phyloP scores from a whole-genome alignment of 306 rosid genomes.

The Trifolium repens region DNA sequence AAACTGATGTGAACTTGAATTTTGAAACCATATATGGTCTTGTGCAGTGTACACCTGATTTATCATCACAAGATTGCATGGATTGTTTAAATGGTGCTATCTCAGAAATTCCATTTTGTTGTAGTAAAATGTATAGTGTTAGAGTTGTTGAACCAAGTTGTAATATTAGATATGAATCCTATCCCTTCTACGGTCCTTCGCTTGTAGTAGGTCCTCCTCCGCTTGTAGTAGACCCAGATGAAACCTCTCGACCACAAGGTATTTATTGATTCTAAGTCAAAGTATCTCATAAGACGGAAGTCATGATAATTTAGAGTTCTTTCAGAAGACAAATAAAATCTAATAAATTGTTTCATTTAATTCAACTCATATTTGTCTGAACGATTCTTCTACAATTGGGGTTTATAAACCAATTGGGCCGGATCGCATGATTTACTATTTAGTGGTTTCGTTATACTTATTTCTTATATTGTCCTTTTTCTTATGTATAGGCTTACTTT shows the following conservation, averaged over 20 bases:
- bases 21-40: not conserved
- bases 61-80: not conserved
- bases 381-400: too few species aligned
- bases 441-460: too few species aligned
- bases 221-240: not conserved
- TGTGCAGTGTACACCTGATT: slow-evolving; percentile 28
- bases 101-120: fast-evolving
- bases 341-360: too few species aligned
- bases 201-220: not conserved
- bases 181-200: not conserved
- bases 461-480: too few species aligned
- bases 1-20: not conserved
- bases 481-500: too few species aligned
- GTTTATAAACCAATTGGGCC: too few species aligned
- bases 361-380: too few species aligned
- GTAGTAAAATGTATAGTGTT: not conserved
- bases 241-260: not conserved
- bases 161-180: slow-evolving; percentile 4
- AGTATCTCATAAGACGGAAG: too few species aligned
- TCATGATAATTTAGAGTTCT: too few species aligned
- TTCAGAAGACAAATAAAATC: too few species aligned
- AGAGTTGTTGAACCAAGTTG: slow-evolving; percentile 41
- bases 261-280: too few species aligned
- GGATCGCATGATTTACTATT: too few species aligned
- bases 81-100: not conserved